Evolutionary conservation across 2,329 filamentous ascomycete species (phyloP).

Genomic region (Metarhizium brunneum): DNA sequence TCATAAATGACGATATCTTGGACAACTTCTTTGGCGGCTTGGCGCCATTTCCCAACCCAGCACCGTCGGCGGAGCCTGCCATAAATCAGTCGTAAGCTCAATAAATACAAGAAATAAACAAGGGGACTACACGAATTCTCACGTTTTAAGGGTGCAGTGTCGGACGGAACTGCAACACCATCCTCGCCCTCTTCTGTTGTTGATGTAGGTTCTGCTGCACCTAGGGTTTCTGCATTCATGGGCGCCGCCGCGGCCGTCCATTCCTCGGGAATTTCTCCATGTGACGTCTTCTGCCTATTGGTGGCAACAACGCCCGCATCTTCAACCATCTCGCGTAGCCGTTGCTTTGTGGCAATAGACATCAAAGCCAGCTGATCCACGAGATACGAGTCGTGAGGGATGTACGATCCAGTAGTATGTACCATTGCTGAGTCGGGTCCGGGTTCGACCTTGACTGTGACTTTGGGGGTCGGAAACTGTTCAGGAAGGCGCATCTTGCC

Average conservation of each 20-base stretch:
- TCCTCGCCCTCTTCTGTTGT: constrained; percentile 33
- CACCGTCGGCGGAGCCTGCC: constrained; percentile 31
- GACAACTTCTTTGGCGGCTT: constrained; percentile 34
- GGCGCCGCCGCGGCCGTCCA: constrained; percentile 63
- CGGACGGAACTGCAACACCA: constrained; percentile 32
- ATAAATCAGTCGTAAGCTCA: neutral
- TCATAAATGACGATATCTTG: constrained; percentile 40
- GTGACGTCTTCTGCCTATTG: constrained; percentile 66
- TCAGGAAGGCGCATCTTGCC: constrained; percentile 40
- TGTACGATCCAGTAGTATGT: constrained; percentile 55
- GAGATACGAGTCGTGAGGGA: constrained; percentile 66
- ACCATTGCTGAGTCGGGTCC: constrained; percentile 56
- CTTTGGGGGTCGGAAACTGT: constrained; percentile 39
- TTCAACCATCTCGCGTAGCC: constrained; percentile 65
- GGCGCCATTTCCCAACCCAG: constrained; percentile 26
- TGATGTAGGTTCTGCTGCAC: constrained; percentile 3
- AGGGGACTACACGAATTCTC: constrained; percentile 20
- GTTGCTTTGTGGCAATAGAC: constrained; percentile 74
- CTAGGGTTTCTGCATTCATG: constrained; percentile 30
- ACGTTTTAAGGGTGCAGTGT: constrained; percentile 52
- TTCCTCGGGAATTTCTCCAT: constrained; percentile 68
- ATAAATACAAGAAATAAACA: neutral
- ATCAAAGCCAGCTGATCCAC: constrained; percentile 77
- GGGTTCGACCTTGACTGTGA: constrained; percentile 44
- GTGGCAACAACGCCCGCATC: constrained; percentile 64